Base-by-base conservation (phyloP, 495 filamentous ascomycete species). In the Hypoxylon fragiforme region DNA sequence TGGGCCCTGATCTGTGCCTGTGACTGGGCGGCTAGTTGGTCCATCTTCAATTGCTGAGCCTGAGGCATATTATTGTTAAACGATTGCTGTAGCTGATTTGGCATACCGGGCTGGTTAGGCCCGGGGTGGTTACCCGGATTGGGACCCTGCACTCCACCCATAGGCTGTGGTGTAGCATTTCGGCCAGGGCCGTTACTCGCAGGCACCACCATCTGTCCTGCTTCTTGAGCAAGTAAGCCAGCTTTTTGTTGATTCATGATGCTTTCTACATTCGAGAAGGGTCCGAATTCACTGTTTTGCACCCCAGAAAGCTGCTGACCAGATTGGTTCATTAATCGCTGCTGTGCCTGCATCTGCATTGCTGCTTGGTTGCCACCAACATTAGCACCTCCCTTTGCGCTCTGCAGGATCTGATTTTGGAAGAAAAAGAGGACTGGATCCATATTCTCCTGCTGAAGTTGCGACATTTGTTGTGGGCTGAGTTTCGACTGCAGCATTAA, bases 141-240 rank as follows among this genome's bases (percentile, higher is more conserved):
- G 13, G 75, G 66, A 16, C 53, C 69, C n/a, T 65, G 65, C 46
- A 71, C 42, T 19, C 66, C 71, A 19, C 63, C 64, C 57, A 77
- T 71, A 8, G 71, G 68, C 13, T 72, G 69, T 13, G 70, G 69
- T 3, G 73, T 72, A 7, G 63, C 63, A 50, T 73, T 73, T 34
- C 74, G 70, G 5, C 70, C 72, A n/a, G 74, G 70, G 21, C 73
- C 71, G 26, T 62, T 66, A 41, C 69, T 80, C 0, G 69, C 74
- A 24, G 79, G 79, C 0, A 82, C 79, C 2, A 79, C 77, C 54
- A 76, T 71, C 49, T 79, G 76, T 3, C 78, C 78, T 14, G 72
- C 66, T 57, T 76, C 63, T 54, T 79, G 70, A 7, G 78, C 75
- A 14, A 74, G 64, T 22, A 77, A 57, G 1, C 70, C 75, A 3